Base-by-base conservation (phyloP, 208 protist genomes). In the Crithidia fasciculata region DNA sequence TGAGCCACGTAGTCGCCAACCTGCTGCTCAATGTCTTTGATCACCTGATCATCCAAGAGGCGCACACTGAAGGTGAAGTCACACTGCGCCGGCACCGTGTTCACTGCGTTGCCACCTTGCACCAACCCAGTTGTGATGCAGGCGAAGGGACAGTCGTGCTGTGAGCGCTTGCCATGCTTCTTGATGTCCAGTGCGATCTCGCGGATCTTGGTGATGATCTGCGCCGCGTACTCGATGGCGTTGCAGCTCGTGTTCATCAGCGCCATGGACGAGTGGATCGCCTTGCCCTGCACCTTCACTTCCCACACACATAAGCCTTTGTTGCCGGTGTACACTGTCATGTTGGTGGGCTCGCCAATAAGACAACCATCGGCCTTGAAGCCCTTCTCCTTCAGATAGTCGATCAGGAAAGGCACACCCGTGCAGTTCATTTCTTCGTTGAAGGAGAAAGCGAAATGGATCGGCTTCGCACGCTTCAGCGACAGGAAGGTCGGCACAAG, bases 381-480 rank as follows among this genome's bases (percentile, higher is more conserved):
- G 49, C 60, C 68, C 61, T 73, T 71, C 53, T 78, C 58, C 43
- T 73, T 78, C 43, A 90, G 70, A 19, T 74, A 68, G 52, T 79
- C 47, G n/a, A 86, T 74, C 37, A 87, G 75, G 19, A 70, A 55
- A 13, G 78, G 79, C 5, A 83, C 69, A 13, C 78, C 78, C 15
- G 74, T 37, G 70, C 78, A 90, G 13, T 69, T 72, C 0, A 88
- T n/a, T 56, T 88, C 80, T 52, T 86, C 86, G 58, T 88, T 72
- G 62, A 84, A 86, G 9, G 76, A 77, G 59, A 82, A 84, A 18
- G 79, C 81, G 70, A 78, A 74, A 70, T 91, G 83, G 37, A 87
- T 74, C 12, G 82, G 80, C 63, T 87, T 90, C 19, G 49, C 53
- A 52, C 79, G 77, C 73, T 79, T 81, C 80, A 86, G 75, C 39